Evolutionary conservation across 805 yeast genomes (phyloP).

Genomic region (Wickerhamiella cacticola): DNA sequence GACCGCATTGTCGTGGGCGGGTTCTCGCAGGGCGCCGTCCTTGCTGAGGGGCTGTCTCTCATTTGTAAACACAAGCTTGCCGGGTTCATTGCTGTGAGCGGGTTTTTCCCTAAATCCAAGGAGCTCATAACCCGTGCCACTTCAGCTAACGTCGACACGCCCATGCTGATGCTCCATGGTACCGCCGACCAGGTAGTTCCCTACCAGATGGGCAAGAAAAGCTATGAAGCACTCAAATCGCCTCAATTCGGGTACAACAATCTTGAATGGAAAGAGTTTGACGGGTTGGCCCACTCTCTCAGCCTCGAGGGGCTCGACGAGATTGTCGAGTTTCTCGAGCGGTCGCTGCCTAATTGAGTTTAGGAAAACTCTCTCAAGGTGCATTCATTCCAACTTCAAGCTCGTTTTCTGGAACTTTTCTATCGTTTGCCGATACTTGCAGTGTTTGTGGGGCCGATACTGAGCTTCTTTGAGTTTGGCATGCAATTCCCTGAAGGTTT

Average conservation of each 20-base stretch:
- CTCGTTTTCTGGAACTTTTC: too few relatives aligned
- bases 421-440: too few relatives aligned
- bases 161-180: conserved; percentile 85
- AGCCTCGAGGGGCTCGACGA: conserved; percentile 54
- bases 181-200: conserved; percentile 56
- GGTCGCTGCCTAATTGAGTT: conserved; percentile 23
- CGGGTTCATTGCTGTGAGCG: conserved; percentile 68
- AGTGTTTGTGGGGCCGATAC: too few relatives aligned
- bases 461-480: too few relatives aligned
- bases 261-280: conserved; percentile 41
- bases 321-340: conserved; percentile 36
- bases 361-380: too few relatives aligned
- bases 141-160: conserved; percentile 47
- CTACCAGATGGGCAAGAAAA: conserved; percentile 31
- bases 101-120: conserved; percentile 40
- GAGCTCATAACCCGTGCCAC: conserved; percentile 15
- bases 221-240: conserved; percentile 36
- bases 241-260: conserved; percentile 34
- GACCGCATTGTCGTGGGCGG: conserved; percentile 78
- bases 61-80: conserved; percentile 44
- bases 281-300: conserved; percentile 57
- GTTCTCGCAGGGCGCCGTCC: conserved; percentile 87
- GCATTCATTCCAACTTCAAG: too few relatives aligned
- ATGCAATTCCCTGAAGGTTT: too few relatives aligned
- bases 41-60: conserved; percentile 37